Evolutionary conservation across 2,329 filamentous ascomycete species (phyloP).

Genomic region (Ceratocystis variospora): DNA sequence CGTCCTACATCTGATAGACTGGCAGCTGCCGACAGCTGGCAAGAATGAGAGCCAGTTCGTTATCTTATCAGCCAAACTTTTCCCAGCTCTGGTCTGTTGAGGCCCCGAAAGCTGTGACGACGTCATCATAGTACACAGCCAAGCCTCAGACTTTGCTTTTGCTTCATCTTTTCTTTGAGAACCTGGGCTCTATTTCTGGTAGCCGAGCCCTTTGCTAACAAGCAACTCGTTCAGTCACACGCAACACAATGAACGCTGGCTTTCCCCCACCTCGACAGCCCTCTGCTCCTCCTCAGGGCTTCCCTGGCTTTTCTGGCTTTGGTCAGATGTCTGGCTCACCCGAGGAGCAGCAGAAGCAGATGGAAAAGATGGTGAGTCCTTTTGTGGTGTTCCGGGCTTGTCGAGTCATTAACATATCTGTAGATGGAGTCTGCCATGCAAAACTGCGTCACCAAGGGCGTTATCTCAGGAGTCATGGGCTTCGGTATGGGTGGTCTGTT

Average conservation of each 20-base stretch:
- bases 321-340: conserved; percentile 10
- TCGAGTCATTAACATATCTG: background rate
- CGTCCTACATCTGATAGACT: no score
- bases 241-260: conserved; percentile 7
- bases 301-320: conserved; percentile 9
- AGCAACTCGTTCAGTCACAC: background rate
- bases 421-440: conserved; percentile 81
- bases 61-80: conserved; percentile 11
- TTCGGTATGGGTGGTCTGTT: conserved; percentile 90
- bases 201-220: background rate
- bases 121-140: background rate
- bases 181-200: background rate
- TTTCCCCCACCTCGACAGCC: conserved; percentile 9
- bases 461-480: conserved; percentile 81
- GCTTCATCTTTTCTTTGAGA: background rate
- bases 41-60: no score
- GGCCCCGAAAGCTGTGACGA: background rate
- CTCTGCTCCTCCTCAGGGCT: background rate
- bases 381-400: background rate
- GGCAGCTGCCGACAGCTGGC: background rate
- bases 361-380: conserved; percentile 19
- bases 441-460: conserved; percentile 77
- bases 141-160: background rate
- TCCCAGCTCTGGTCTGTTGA: background rate
- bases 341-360: conserved; percentile 21